Evolutionary conservation across 2,329 filamentous ascomycete species (phyloP).

Genomic region (Fonsecaea nubica): DNA sequence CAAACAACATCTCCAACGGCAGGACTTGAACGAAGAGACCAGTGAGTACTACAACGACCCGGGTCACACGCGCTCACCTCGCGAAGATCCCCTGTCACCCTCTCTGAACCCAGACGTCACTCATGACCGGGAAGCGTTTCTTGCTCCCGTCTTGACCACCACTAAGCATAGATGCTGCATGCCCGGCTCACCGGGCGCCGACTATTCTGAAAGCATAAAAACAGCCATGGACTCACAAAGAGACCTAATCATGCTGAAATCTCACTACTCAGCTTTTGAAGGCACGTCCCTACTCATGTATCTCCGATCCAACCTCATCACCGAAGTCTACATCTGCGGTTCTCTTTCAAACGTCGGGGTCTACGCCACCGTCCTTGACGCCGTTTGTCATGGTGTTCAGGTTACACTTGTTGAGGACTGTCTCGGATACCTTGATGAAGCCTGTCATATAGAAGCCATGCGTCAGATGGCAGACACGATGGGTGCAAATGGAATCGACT

Average conservation of each 20-base stretch:
- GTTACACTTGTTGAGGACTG: slow-evolving; percentile 90
- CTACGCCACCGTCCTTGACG: slow-evolving; percentile 89
- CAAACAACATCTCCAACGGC: slow-evolving; percentile 28
- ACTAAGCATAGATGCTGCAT: slow-evolving; percentile 49
- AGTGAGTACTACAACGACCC: slow-evolving; percentile 27
- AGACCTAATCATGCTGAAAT: slow-evolving; percentile 69
- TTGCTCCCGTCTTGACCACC: slow-evolving; percentile 38
- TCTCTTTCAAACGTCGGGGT: slow-evolving; percentile 86
- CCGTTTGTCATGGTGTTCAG: slow-evolving; percentile 83
- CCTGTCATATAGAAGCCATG: slow-evolving; percentile 73
- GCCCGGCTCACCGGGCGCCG: slow-evolving; percentile 51
- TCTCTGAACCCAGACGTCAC: slow-evolving; percentile 28
- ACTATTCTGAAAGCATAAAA: slow-evolving; percentile 59
- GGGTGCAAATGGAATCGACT: slow-evolving; percentile 70
- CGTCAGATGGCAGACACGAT: slow-evolving; percentile 75
- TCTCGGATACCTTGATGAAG: slow-evolving; percentile 75
- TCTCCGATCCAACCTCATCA: slow-evolving; percentile 85
- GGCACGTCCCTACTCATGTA: slow-evolving; percentile 74
- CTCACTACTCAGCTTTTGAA: slow-evolving; percentile 86
- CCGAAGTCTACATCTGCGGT: slow-evolving; percentile 87
- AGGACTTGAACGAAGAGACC: slow-evolving; percentile 16
- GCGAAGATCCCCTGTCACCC: slow-evolving; percentile 29
- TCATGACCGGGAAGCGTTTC: slow-evolving; percentile 53
- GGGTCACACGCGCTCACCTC: slow-evolving; percentile 23
- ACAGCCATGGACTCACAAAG: slow-evolving; percentile 57